Evolutionary conservation across 2,329 filamentous ascomycete species (phyloP).

Genomic region (Neoscytalidium dimidiatum): DNA sequence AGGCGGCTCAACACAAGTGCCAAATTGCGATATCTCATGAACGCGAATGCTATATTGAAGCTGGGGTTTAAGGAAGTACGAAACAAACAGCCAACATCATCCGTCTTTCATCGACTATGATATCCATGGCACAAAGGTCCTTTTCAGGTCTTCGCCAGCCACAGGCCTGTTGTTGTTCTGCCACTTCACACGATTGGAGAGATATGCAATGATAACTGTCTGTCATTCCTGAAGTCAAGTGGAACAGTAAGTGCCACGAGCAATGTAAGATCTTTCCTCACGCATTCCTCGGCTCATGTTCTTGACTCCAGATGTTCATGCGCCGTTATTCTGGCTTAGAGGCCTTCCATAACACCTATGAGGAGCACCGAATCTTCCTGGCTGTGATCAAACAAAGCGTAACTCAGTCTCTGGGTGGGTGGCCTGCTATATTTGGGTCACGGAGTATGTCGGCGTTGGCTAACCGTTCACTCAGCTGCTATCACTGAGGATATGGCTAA

Average conservation of each 20-base stretch:
- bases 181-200: background rate
- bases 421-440: background rate
- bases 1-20: constrained; percentile 1
- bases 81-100: too few relatives aligned
- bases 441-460: too few relatives aligned
- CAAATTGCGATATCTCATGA: background rate
- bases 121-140: background rate
- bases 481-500: background rate
- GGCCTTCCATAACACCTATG: background rate
- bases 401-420: background rate
- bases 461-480: background rate
- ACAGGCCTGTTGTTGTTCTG: background rate
- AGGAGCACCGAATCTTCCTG: background rate
- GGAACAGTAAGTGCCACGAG: background rate
- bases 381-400: background rate
- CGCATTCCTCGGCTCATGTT: background rate
- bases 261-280: too few relatives aligned
- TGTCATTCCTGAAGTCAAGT: background rate
- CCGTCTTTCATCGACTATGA: background rate
- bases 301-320: background rate
- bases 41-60: background rate
- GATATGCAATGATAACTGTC: background rate
- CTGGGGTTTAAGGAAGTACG: background rate
- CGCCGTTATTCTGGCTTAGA: background rate
- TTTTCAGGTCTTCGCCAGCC: background rate